Base-by-base conservation (phyloP, 352 stramenopile genomes). In the Phytophthora citricola region DNA sequence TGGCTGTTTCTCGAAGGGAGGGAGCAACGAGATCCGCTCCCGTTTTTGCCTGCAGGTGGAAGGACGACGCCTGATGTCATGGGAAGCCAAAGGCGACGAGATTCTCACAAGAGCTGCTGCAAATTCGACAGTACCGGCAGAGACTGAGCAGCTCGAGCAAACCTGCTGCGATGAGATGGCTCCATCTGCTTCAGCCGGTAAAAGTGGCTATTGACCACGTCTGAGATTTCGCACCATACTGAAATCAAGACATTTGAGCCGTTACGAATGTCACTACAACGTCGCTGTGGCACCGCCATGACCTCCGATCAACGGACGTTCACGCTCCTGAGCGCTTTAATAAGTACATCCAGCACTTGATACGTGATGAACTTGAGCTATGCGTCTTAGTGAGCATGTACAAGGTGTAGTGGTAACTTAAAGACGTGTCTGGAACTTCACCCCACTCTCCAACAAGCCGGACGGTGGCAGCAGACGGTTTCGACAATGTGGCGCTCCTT, bases 261-360 rank as follows among this genome's bases (percentile, higher is more conserved):
- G 59, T 67, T 61, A 63, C 60, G 27, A 26, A 15, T n/a, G 20
- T 22, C 45, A 54, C 61, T 69, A 64, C 53, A 69, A 69, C 61
- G 47, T 68, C 24, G 1, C 27, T 57, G 34, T n/a, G 36, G 51
- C 32, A 62, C 41, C 59, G 26, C 58, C 49, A 58, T 12, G 7
- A 44, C 46, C 12, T 48, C 34, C 9, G 20, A 50, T 50, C 38
- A 14, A 20, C 31, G 5, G 44, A 31, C 46, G 9, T 44, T 2
- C 22, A 45, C 39, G 15, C 22, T 34, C 15, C 14, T n/a, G 22
- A 10, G 49, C 26, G n/a, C 8, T 26, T n/a, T 49, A 49, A 20
- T 5, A 22, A 17, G n/a, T 24, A 10, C 6, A 47, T n/a, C 22
- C 5, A 48, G 31, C 43, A 10, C 14, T 29, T 47, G 11, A 40